A percentile compares a stretch with the other conserved stretches of the same genome.
Conservation (phyloP, 352 stramenopile species). For the Pythium oligandrum region DNA sequence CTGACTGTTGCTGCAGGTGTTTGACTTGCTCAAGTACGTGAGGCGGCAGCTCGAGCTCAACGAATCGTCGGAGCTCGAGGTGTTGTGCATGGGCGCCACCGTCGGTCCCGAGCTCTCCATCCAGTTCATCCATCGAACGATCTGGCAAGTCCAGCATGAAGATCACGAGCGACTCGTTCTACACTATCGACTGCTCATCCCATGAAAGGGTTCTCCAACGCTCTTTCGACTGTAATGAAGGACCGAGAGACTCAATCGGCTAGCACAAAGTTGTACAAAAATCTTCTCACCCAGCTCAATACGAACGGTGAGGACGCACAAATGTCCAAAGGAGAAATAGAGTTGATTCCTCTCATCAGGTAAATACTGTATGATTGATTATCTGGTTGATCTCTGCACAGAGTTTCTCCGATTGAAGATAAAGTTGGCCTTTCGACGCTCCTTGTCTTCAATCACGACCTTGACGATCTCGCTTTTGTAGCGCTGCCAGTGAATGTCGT, state of each 20-base stretch:
- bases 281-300: neutral
- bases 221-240: too few relatives aligned
- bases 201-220: conserved; percentile 6
- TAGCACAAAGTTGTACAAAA: too few relatives aligned
- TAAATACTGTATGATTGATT: too few relatives aligned
- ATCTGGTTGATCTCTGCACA: too few relatives aligned
- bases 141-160: conserved; percentile 55
- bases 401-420: too few relatives aligned
- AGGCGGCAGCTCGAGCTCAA: conserved; percentile 26
- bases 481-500: conserved; percentile 13
- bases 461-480: conserved; percentile 15
- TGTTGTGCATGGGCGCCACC: conserved; percentile 48
- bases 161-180: conserved; percentile 34
- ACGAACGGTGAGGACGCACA: neutral
- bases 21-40: conserved; percentile 50
- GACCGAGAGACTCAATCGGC: too few relatives aligned
- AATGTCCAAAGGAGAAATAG: neutral
- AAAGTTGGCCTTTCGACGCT: too few relatives aligned
- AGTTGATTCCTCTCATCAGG: too few relatives aligned
- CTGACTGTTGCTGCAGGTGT: conserved; percentile 29
- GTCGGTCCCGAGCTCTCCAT: conserved; percentile 62
- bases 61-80: conserved; percentile 34
- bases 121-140: conserved; percentile 59
- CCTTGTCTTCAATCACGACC: conserved; percentile 9
- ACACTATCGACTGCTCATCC: conserved; percentile 34